Evolutionary conservation across 176 grass and related monocot genomes (phyloP).

Genomic region (Phoenix dactylifera): DNA sequence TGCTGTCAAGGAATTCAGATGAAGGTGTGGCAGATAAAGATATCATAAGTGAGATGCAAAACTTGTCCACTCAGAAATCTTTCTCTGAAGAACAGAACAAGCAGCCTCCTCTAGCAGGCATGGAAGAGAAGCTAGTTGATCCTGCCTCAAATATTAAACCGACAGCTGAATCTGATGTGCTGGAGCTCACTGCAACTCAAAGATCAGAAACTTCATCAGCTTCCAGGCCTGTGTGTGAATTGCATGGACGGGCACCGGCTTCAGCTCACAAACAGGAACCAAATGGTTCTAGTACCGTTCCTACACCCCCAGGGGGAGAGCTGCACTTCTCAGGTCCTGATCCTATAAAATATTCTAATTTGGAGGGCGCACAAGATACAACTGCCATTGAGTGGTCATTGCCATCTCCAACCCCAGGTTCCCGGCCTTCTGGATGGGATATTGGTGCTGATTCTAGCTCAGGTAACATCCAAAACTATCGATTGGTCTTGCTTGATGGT

Average conservation of each 20-base stretch:
- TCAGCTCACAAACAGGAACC: slow-evolving; percentile 49
- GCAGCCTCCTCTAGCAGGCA: background rate
- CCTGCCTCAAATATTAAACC: background rate
- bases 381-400: slow-evolving; percentile 53
- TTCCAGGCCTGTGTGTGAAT: slow-evolving; percentile 20
- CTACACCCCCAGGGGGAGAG: slow-evolving; percentile 48
- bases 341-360: slow-evolving; percentile 46
- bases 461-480: slow-evolving; percentile 26
- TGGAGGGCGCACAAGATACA: slow-evolving; percentile 48
- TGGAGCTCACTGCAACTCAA: slow-evolving; percentile 35
- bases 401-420: slow-evolving; percentile 57
- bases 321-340: slow-evolving; percentile 54
- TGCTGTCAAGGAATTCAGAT: slow-evolving; percentile 31
- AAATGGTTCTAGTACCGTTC: slow-evolving; percentile 39
- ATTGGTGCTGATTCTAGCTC: slow-evolving; percentile 27
- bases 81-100: background rate
- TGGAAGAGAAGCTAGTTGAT: background rate
- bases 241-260: slow-evolving; percentile 22
- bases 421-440: slow-evolving; percentile 30
- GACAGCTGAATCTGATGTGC: slow-evolving; percentile 25
- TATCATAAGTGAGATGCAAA: too few species aligned
- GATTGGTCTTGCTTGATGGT: background rate
- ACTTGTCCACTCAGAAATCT: too few species aligned
- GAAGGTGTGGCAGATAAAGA: slow-evolving; percentile 19
- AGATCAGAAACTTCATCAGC: slow-evolving; percentile 17